Percentiles rank a stretch among this genome's conserved stretches.
Conservation (phyloP, 768 basidiomycete genomes). For the Kwoniella sp. region DNA sequence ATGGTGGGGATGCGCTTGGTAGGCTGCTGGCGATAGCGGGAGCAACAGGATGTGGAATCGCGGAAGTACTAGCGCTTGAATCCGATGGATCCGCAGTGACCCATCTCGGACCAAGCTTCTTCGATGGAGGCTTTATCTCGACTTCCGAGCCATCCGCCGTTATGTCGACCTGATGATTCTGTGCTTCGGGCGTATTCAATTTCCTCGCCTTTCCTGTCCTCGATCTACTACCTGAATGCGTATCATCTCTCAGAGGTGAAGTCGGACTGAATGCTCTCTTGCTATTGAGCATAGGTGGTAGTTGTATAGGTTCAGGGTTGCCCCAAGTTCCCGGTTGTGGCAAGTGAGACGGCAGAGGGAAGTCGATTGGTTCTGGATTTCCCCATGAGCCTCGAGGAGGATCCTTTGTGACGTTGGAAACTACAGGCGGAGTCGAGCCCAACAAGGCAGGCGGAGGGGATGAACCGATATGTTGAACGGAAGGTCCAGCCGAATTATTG, state of each 20-base stretch:
- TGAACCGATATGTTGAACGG: not conserved
- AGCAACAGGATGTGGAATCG: not conserved
- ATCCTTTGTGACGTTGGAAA: not conserved
- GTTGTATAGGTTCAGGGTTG: slow-evolving; percentile 7
- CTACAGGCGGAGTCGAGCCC: not conserved
- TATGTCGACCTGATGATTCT: not conserved
- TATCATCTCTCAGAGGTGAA: slow-evolving; percentile 3
- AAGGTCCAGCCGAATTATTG: not conserved
- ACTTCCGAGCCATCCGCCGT: not conserved
- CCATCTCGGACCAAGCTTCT: slow-evolving; percentile 17
- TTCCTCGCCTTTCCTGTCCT: slow-evolving; percentile 16
- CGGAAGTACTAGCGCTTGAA: not conserved
- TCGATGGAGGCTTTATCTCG: not conserved
- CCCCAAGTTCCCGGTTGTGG: slow-evolving; percentile 17
- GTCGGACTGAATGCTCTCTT: slow-evolving; percentile 11
- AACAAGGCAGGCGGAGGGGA: not conserved
- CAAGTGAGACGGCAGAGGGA: not conserved
- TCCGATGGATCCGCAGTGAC: slow-evolving; percentile 7
- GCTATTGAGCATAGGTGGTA: not conserved
- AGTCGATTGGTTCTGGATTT: not conserved
- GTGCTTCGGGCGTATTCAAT: not conserved
- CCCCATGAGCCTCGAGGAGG: not conserved
- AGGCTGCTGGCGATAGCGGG: not conserved
- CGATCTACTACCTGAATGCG: not conserved
- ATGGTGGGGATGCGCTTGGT: too few relatives aligned